phyloP scores from a whole-genome alignment of 495 filamentous ascomycete species.

The Aspergillus ellipticus region DNA sequence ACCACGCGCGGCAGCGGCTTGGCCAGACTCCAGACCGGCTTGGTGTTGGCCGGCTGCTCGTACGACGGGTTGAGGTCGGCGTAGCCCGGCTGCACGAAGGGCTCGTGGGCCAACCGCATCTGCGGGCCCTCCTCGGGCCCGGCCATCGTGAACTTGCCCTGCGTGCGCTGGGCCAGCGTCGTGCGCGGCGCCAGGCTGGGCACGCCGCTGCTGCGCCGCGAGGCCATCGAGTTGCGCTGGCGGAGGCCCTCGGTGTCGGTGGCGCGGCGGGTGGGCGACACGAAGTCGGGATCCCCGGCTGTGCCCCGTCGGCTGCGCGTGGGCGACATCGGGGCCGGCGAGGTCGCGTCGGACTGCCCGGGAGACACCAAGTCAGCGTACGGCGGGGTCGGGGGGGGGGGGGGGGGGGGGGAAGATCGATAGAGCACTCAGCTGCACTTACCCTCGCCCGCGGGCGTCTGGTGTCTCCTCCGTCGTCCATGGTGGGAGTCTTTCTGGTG shows the following conservation, averaged over 20 bases:
- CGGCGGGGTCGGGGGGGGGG: neutral
- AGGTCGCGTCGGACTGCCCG: neutral
- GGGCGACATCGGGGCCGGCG: neutral
- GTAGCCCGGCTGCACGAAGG: slow-evolving; percentile 44
- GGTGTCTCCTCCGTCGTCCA: neutral
- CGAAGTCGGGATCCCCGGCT: neutral
- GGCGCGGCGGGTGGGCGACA: slow-evolving; percentile 15
- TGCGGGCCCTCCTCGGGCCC: slow-evolving; percentile 37
- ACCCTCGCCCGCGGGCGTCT: slow-evolving; percentile 7
- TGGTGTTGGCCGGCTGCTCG: slow-evolving; percentile 34
- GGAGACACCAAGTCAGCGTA: neutral
- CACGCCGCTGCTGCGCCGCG: slow-evolving; percentile 10
- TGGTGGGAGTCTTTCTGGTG: neutral
- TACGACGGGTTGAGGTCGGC: slow-evolving; percentile 44
- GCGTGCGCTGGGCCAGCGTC: slow-evolving; percentile 28
- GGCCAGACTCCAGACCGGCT: slow-evolving; percentile 48
- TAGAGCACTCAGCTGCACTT: neutral
- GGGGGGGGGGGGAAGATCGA: no score
- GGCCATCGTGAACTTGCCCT: slow-evolving; percentile 36
- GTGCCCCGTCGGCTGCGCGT: neutral
- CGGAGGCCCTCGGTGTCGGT: slow-evolving; percentile 13
- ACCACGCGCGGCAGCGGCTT: slow-evolving; percentile 48
- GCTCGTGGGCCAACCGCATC: slow-evolving; percentile 32
- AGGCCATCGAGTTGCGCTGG: slow-evolving; percentile 18
- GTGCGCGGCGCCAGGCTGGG: slow-evolving; percentile 29